Evolutionary conservation across 2,329 filamentous ascomycete genomes (phyloP), one percentile per base, ranked within the genome.

Genomic region (Helicocarpus griseus): DNA sequence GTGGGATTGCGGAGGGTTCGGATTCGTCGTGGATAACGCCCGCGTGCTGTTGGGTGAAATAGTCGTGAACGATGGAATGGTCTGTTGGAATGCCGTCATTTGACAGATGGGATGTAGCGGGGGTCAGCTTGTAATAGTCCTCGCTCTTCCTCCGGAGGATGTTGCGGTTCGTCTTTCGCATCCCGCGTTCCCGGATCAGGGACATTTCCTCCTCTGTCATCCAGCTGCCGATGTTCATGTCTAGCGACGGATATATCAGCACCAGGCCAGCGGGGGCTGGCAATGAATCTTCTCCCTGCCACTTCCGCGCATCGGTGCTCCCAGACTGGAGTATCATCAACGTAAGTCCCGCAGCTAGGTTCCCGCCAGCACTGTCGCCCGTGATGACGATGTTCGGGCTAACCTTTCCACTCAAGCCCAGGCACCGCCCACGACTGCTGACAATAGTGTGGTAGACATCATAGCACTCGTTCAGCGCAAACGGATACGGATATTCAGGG

Each of bases 141-240:
- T 88, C 86, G 56, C 83, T 89, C 72, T 98, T 97, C 53, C 87
- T 80, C 33, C 85, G 79, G 9, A 96, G 74, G 51, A 97, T 86
- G 24, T 81, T 79, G 52, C 79, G 78, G 63, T 96, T 95, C 1
- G 84, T 89, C 59, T 83, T 84, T 22, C 89, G 80, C 64, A 83
- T 83, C 53, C 82, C 80, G 9, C 89, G 82, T 56, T 95, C 90
- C 57, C 89, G 84, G 56, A 98, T 95, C 54, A 98, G 73, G 0
- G 88, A 82, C 88, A 97, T 95, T 65, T 98, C 90, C 67, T 97
- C 91, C 61, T 97, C 91, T 0, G 88, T 90, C 90, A 98, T 97
- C 93, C 93, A 98, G 67, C 90, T 96, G 35, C 89, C 89, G 58
- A 97, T 97, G 62, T 95, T 96, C 86, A 97, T 89, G 62, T 97